Base-by-base conservation (phyloP, 352 stramenopile species). In the Globisporangium barbulae region DNA sequence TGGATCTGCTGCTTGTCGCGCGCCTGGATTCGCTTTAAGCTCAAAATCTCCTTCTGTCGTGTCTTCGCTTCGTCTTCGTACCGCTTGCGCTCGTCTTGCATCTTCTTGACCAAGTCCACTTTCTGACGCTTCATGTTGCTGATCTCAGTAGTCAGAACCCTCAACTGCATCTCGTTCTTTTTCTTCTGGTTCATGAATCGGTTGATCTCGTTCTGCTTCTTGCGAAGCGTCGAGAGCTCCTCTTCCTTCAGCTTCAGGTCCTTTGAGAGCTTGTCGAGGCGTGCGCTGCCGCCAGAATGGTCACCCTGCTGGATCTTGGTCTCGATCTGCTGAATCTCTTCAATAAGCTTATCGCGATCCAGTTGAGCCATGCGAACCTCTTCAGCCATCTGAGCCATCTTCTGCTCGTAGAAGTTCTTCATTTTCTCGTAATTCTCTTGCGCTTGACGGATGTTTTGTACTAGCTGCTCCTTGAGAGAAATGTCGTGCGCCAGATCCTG, bases 81-180 rank as follows among this genome's bases (percentile, higher is more conserved):
- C 13, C 82, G 71, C 67, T 96, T 96, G 28, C 85, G 81, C 61
- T 96, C 88, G 44, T 85, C 78, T 55, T 92, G 75, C 83, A 96
- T 96, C 62, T 94, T 93, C 61, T 91, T 91, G 28, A 94, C 75
- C 28, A 96, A 58, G 28, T 96, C 88, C n/a, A 96, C 88, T 54
- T 94, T 96, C 61, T 96, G 88, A 6, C 85, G 71, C 73, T 96
- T 96, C 88, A 96, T 96, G 59, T 86, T 89, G 22, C 61, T 82
- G 53, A 96, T 93, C 68, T 96, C 88, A 10, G 82, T 80, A 6
- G 79, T 91, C 37, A 94, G 59, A 6, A 93, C 83, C 21, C 87
- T 78, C 35, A 94, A 61, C 53, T 96, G 83, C 72, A 89, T 91
- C 64, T 96, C 87, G 56, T 85, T 93, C 66, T 96, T 96, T 71